These are phyloP conservation scores for Xenoacremonium recifei DNA, from an alignment of 2,329 filamentous ascomycete species.

Conservation along the genomic window DNA sequence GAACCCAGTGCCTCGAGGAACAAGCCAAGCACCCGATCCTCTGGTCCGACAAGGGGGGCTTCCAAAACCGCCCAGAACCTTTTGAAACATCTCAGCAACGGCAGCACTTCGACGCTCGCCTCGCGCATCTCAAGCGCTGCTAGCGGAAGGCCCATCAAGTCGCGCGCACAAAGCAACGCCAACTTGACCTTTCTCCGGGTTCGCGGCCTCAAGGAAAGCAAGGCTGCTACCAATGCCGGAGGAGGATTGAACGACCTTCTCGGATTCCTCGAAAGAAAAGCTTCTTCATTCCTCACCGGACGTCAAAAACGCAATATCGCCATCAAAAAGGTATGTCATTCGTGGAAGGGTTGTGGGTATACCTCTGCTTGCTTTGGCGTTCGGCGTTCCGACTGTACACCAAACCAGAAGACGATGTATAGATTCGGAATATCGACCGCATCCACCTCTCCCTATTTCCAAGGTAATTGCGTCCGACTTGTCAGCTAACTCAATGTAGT, in stretches of 20 bases:
- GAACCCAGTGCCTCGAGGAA: constrained; percentile 28
- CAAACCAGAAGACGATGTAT: constrained; percentile 18
- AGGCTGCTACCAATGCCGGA: constrained; percentile 63
- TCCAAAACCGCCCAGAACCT: constrained; percentile 43
- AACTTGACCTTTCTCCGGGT: constrained; percentile 45
- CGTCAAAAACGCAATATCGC: constrained; percentile 51
- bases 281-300: constrained; percentile 50
- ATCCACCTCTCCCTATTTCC: constrained; percentile 17
- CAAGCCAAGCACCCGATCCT: constrained; percentile 28
- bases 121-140: constrained; percentile 33
- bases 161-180: constrained; percentile 18
- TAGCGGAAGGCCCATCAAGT: constrained; percentile 22
- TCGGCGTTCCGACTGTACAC: constrained; percentile 15
- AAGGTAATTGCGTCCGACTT: constrained; percentile 24
- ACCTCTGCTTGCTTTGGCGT: constrained; percentile 17
- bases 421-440: constrained; percentile 18
- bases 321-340: constrained; percentile 74
- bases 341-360: constrained; percentile 32
- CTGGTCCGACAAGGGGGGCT: constrained; percentile 21
- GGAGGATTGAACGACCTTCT: constrained; percentile 65
- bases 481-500: constrained; percentile 71
- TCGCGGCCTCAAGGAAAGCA: constrained; percentile 65
- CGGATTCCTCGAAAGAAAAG: constrained; percentile 70
- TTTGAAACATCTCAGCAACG: constrained; percentile 39
- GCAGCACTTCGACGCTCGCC: constrained; percentile 31